These are phyloP conservation scores for Aspergillus nidulans DNA, from an alignment of 495 filamentous ascomycete species.

Conservation along the genomic window DNA sequence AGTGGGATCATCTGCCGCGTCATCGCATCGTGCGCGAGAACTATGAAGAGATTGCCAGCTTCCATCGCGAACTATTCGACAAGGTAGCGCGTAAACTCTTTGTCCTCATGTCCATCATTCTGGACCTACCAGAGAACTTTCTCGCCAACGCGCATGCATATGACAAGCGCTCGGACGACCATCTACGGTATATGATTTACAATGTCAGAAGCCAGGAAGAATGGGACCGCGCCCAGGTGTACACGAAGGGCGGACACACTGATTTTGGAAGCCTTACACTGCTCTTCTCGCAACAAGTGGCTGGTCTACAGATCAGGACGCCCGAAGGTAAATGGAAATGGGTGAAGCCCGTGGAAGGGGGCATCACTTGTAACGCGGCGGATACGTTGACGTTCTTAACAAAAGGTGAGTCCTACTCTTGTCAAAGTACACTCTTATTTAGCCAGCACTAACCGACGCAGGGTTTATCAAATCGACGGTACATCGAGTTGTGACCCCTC, in stretches of 20 bases:
- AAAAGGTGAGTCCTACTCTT: slow-evolving; percentile 11
- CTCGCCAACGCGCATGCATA: slow-evolving; percentile 47
- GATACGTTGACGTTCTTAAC: slow-evolving; percentile 28
- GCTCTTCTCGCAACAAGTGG: slow-evolving; percentile 53
- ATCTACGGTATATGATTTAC: slow-evolving; percentile 55
- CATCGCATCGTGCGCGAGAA: slow-evolving; percentile 32
- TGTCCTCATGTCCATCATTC: slow-evolving; percentile 43
- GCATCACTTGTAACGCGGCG: slow-evolving; percentile 43
- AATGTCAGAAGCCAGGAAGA: slow-evolving; percentile 40
- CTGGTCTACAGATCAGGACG: slow-evolving; percentile 45
- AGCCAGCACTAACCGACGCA: not conserved
- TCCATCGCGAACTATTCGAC: slow-evolving; percentile 45
- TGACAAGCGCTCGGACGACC: slow-evolving; percentile 40
- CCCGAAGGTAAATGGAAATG: slow-evolving; percentile 21
- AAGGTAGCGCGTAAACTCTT: slow-evolving; percentile 43
- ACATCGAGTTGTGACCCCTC: not conserved
- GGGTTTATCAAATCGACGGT: not conserved
- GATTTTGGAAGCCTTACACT: slow-evolving; percentile 52
- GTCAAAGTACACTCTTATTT: no score
- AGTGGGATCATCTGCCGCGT: slow-evolving; percentile 29
- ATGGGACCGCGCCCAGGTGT: slow-evolving; percentile 32
- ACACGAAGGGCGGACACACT: slow-evolving; percentile 48
- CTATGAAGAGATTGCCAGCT: slow-evolving; percentile 44
- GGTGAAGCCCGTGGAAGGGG: slow-evolving; percentile 19
- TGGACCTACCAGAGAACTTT: slow-evolving; percentile 49